Evolutionary conservation across 768 basidiomycete species (phyloP), one percentile per base, ranked within the genome.

Genomic region (Tulasnella sp.): DNA sequence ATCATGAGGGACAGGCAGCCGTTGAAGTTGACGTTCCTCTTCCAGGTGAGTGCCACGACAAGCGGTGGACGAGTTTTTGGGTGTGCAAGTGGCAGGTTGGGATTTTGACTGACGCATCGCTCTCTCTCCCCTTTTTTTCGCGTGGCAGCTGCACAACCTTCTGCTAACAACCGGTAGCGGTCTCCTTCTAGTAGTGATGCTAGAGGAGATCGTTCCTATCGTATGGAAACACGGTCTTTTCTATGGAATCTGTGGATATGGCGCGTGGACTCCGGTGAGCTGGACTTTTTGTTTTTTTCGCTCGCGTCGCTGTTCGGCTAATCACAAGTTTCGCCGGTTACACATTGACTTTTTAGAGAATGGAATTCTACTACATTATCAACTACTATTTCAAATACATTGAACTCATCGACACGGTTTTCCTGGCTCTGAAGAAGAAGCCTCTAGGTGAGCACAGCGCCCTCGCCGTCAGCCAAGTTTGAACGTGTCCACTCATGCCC

Each of bases 301-400:
- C 6, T 36, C 68, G 25, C 39, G 12, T 64, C 1, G 22, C 37
- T 8, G 40, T 49, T 34, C 25, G 29, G 71, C 29, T 38, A 31
- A 39, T 22, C 15, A n/a, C 39, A 39, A 72, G 42, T 14, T 17
- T n/a, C 15, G 2, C 31, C 14, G 39, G 6, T 15, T 17, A 36
- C 15, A 34, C 31, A 22, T 12, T 25, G 17, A 9, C 11, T 39
- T 29, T 19, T 17, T 81, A 97, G 96, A 89, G 88, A 82, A 86
- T 98, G 83, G 93, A 98, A 85, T 91, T 96, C 81, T 98, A 93
- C 86, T 99, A 99, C 86, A 95, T 99, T 87, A 87, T 98, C 86
- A 99, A 99, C 86, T 99, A 99, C 85, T 96, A 91, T 85, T 94
- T 97, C 89, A 98, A 98, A 83, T 99, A 98, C 83, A 85, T 97